phyloP scores from a whole-genome alignment of 2,329 filamentous ascomycete species.

The Aspergillus melleus region DNA sequence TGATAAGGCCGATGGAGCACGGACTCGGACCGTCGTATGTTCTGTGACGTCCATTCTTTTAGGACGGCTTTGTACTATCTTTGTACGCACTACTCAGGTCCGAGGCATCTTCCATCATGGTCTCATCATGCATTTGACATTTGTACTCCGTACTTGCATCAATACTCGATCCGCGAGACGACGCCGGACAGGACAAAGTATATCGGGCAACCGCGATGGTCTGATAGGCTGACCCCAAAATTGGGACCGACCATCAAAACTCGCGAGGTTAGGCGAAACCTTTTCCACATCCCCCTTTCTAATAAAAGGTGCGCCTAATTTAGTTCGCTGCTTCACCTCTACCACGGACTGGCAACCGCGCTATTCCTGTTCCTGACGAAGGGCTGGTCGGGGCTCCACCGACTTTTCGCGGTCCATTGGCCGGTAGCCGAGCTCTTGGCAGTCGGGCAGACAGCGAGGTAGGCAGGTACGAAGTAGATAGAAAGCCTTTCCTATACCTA shows the following conservation, averaged over 20 bases:
- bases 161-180: neutral
- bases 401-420: conserved; percentile 12
- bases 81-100: neutral
- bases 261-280: neutral
- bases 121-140: neutral
- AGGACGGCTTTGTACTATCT: neutral
- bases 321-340: neutral
- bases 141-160: too few relatives aligned
- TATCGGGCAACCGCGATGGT: neutral
- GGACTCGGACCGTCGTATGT: neutral
- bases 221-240: neutral
- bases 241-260: neutral
- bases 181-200: neutral
- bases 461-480: neutral
- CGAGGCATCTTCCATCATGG: neutral
- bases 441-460: neutral
- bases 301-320: neutral
- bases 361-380: conserved; percentile 34
- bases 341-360: conserved; percentile 7
- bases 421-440: conserved; percentile 1
- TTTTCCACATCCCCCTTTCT: neutral
- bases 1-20: neutral
- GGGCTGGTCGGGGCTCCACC: conserved; percentile 11
- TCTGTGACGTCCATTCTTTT: neutral
- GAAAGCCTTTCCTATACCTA: too few relatives aligned